Evolutionary conservation across 2,329 filamentous ascomycete species (phyloP), one percentile per base, ranked within the genome.

Genomic region (Aspergillus hortae): DNA sequence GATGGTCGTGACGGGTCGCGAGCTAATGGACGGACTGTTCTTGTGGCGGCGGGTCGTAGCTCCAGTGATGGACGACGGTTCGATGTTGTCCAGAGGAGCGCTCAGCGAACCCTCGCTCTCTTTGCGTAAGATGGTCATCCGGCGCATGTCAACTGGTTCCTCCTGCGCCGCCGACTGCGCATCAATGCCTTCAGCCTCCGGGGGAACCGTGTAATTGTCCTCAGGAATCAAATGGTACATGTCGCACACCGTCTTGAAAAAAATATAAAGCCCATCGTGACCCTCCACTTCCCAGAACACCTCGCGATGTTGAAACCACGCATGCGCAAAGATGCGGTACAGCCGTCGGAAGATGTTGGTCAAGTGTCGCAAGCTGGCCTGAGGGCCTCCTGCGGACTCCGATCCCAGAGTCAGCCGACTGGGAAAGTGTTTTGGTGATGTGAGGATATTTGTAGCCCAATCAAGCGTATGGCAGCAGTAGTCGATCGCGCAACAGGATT

Each of bases 381-480:
- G 71, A 1, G 69, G 66, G 2, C 71, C 73, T 41, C 71, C 73
- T n/a, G 62, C 69, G 27, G 67, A 64, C 52, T 74, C 73, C 4
- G 70, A 69, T 25, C 82, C 83, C 41, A 86, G 67, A 1, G 80
- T 80, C 19, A 95, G 83, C 48, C 94, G 84, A 61, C 90, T 95
- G 0, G 94, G 92, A 68, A 99, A 99, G 67, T 94, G 88, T 77
- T 96, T 96, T 49, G 90, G 89, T 63, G 91, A 94, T 2, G 92
- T 96, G 52, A 99, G 86, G 17, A 92, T 89, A 64, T 95, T 96
- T 52, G 90, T 92, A 2, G 94, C 94, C 90, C 92, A 97, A 75
- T 99, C 94, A 41, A 99, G 85, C 0, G 94, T 99, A 70, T 99
- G 94, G 70, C 92, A 97, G 80, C 92, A 96, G 76, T 99, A 99